Evolutionary conservation across 148 eudicot genomes (phyloP).

Genomic region (Hydrangea macrophylla): DNA sequence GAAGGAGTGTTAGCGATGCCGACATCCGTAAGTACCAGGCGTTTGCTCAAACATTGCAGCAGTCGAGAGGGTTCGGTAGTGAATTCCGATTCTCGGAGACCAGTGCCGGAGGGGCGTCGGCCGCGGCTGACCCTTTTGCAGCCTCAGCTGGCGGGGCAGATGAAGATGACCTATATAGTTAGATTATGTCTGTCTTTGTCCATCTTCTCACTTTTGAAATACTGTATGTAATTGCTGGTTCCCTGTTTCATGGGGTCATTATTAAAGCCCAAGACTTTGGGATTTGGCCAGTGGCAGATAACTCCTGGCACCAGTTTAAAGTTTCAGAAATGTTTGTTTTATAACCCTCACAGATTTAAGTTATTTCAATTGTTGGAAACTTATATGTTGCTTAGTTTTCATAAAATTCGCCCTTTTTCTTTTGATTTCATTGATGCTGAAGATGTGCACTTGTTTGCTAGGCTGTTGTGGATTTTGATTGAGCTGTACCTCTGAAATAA

Average conservation of each 20-base stretch:
- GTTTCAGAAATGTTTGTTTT: background rate
- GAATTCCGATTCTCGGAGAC: slow-evolving; percentile 64
- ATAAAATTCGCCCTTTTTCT: no score
- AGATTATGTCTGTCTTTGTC: slow-evolving; percentile 9
- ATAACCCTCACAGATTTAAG: background rate
- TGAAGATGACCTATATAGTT: slow-evolving; percentile 83
- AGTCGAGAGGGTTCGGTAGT: slow-evolving; percentile 76
- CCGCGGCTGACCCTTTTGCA: slow-evolving; percentile 64
- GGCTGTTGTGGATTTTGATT: no score
- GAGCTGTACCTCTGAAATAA: no score
- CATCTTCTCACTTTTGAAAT: background rate
- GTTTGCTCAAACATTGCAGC: slow-evolving; percentile 88
- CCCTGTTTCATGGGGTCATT: background rate
- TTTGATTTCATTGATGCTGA: no score
- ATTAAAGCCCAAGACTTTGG: background rate
- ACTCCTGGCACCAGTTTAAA: background rate
- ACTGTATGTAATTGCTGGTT: slow-evolving; percentile 1
- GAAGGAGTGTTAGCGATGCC: slow-evolving; percentile 89
- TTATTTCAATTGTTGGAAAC: no score
- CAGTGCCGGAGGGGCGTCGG: slow-evolving; percentile 26
- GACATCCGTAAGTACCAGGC: slow-evolving; percentile 92
- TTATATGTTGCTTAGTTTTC: no score
- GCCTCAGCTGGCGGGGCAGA: slow-evolving; percentile 72
- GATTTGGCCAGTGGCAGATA: background rate
- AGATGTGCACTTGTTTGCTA: no score